Base-by-base conservation (phyloP, 2,329 filamentous ascomycete genomes). In the Didymella pomorum region DNA sequence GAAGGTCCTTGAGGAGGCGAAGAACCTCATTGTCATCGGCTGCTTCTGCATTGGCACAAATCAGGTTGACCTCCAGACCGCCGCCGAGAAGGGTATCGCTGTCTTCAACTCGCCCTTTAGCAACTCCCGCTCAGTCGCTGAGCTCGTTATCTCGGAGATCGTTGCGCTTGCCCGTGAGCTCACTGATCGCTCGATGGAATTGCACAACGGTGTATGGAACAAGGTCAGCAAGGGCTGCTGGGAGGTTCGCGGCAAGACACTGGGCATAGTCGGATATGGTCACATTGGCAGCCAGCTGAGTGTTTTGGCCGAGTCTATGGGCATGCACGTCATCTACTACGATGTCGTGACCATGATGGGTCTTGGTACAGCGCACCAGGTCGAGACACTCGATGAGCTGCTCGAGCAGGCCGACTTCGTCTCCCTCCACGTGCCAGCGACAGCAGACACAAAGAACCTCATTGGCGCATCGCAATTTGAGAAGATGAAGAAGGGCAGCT, bases 21-120 rank as follows among this genome's bases (percentile, higher is more conserved):
- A 93, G 82, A 96, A 97, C 77, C 85, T 99, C 52, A 90, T 98
- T 58, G 95, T 97, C 62, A 87, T 98, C 69, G 95, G 95, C 61
- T 99, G 95, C 82, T 99, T 99, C 85, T 99, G 95, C 79, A 99
- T 99, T 71, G 95, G 95, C 66, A 99, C 95, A 56, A 98, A 96
- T 81, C 93, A 96, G 78, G 93, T 97, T 65, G 89, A 96, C 76
- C 87, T 96, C 60, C 86, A 92, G 61, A 94, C 87, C 74, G 92
- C 93, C 28, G 92, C 92, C 46, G 84, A 85, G 67, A 87, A 91
- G 74, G 93, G 95, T 66, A 97, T 98, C 76, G 93, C 93, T 33
- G 95, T 99, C 64, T 99, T 99, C 87, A 99, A 99, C 81, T 98
- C 95, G 44, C 95, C 95, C 1, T 99, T 99, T 80, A 93, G 91